phyloP scores from a whole-genome alignment of 768 basidiomycete species.

The Suillus lakei region DNA sequence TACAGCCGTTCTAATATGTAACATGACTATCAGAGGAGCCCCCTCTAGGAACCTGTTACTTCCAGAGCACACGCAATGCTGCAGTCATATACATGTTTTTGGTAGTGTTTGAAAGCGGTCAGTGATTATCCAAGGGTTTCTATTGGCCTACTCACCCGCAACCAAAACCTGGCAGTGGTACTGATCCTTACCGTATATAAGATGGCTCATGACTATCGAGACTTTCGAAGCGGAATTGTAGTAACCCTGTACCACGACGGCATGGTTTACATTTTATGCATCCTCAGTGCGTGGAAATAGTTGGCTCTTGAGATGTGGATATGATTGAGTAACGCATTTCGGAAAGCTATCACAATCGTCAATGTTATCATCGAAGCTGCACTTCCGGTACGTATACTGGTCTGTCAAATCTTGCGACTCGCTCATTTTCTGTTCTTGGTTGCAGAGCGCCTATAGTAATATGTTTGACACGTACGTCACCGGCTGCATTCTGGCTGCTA shows the following conservation, averaged over 20 bases:
- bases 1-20: background rate
- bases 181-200: constrained; percentile 3
- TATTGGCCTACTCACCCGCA: background rate
- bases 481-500: background rate
- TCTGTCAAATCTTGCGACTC: background rate
- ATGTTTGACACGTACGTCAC: background rate
- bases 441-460: background rate
- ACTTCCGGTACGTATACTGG: constrained; percentile 12
- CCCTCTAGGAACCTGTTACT: background rate
- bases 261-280: constrained; percentile 21
- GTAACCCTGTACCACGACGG: constrained; percentile 17
- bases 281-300: constrained; percentile 13
- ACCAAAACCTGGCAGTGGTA: background rate
- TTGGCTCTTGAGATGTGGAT: background rate
- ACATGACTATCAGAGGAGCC: background rate
- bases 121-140: background rate
- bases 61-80: background rate
- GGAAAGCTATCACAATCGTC: constrained; percentile 17
- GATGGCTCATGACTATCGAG: background rate
- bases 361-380: constrained; percentile 11
- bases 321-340: background rate
- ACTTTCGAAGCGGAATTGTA: constrained; percentile 16
- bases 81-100: background rate
- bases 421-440: background rate
- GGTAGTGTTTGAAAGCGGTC: background rate